phyloP scores from a whole-genome alignment of 2,329 filamentous ascomycete genomes.

The Lasiodiplodia theobromae region DNA sequence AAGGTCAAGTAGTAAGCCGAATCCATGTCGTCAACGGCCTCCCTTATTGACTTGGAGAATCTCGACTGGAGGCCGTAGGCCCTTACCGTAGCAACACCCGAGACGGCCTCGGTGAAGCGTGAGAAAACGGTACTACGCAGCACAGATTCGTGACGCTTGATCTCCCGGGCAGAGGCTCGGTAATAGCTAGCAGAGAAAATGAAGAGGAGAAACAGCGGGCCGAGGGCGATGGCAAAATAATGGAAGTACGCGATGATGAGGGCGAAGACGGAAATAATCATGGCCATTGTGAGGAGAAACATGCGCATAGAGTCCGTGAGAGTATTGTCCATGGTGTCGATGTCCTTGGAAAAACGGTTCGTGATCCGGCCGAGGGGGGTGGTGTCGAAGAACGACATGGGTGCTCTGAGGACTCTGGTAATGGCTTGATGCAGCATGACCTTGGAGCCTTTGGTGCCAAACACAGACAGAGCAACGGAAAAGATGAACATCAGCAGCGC shows the following conservation, averaged over 20 bases:
- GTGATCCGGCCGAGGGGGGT: slow-evolving; percentile 94
- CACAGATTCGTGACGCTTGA: slow-evolving; percentile 92
- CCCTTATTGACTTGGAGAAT: slow-evolving; percentile 74
- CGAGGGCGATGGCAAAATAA: slow-evolving; percentile 78
- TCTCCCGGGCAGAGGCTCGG: slow-evolving; percentile 85
- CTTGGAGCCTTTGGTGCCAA: slow-evolving; percentile 82
- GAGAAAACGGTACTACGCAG: slow-evolving; percentile 88
- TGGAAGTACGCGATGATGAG: slow-evolving; percentile 96
- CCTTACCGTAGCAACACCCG: slow-evolving; percentile 82
- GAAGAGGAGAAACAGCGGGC: slow-evolving; percentile 77
- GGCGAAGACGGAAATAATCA: slow-evolving; percentile 83
- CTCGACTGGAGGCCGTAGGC: slow-evolving; percentile 83
- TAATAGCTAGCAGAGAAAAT: slow-evolving; percentile 87
- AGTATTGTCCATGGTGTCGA: slow-evolving; percentile 96
- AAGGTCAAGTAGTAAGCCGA: slow-evolving; percentile 94
- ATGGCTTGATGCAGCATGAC: slow-evolving; percentile 83
- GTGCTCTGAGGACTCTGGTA: slow-evolving; percentile 71
- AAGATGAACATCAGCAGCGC: slow-evolving; percentile 81
- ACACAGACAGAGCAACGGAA: slow-evolving; percentile 77
- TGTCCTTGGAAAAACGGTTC: slow-evolving; percentile 93
- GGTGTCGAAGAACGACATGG: slow-evolving; percentile 94
- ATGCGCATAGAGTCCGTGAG: slow-evolving; percentile 89
- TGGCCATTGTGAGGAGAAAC: slow-evolving; percentile 85
- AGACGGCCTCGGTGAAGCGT: slow-evolving; percentile 88
- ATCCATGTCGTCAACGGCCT: slow-evolving; percentile 88